Evolutionary conservation across 1,284 basidiomycete species (phyloP), one percentile per base, ranked within the genome.

Genomic region (Moniliophthora roreri): DNA sequence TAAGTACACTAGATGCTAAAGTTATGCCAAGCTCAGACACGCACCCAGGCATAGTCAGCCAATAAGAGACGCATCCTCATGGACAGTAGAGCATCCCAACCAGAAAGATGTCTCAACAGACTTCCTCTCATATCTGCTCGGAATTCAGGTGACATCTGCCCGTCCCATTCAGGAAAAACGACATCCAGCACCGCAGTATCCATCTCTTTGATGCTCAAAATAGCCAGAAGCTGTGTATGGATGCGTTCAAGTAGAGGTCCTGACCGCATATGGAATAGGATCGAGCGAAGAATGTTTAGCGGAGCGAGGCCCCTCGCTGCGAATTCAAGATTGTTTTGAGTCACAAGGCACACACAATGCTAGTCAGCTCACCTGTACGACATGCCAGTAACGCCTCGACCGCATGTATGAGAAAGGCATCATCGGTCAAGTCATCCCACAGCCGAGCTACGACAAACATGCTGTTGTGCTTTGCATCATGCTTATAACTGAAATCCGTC

Each of bases 401-500:
- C 24, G 87, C 63, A 38, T 73, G 69, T 41, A 65, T 56, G 1
- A 79, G 56, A 50, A 79, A 56, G 34, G 63, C 60, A n/a, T 71
- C 69, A 53, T 74, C 68, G 51, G 68, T 63, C 1, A 53, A 50
- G 16, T 71, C 69, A 20, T 74, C 63, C 80, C 80, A 84, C 49
- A 88, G 59, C 42, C 74, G 73, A 4, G 84, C 76, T 13, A 83
- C 76, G 32, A 88, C 67, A 34, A 90, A 68, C 57, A 78, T 78
- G 61, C 75, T 84, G 59, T 74, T 78, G 58, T 86, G 85, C 61
- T 80, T 82, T 1, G 88, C 85, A 63, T 89, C 87, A 56, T 86
- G 84, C 54, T 87, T 89, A 71, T 89, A 90, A 65, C 81, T 87
- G 63, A 89, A 89, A 66, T 90, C 87, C 0, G 79, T 77, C 0